These are phyloP conservation scores for Yarrowia deformans DNA, from an alignment of 805 yeast species.

Conservation along the genomic window DNA sequence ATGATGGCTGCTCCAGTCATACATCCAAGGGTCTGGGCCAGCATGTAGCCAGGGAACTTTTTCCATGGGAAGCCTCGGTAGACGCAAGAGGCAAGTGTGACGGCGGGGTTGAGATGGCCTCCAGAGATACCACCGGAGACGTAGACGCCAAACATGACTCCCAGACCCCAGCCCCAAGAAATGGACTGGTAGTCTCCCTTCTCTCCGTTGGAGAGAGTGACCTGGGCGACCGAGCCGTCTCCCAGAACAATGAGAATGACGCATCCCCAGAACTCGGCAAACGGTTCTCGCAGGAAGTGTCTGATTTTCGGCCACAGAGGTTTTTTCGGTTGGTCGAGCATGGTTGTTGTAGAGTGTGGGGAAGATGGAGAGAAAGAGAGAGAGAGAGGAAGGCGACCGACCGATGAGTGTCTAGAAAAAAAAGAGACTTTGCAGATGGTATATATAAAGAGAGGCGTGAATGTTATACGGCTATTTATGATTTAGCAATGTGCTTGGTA, in stretches of 20 bases:
- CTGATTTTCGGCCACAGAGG: conserved; percentile 41
- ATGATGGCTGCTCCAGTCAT: conserved; percentile 58
- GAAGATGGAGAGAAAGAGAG: background rate
- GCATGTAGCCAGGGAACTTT: conserved; percentile 56
- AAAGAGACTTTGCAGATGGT: conserved; percentile 3
- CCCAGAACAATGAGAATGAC: conserved; percentile 58
- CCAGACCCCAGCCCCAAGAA: conserved; percentile 62
- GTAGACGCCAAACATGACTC: conserved; percentile 60
- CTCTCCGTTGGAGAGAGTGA: conserved; percentile 50
- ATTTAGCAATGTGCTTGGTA: conserved; percentile 1
- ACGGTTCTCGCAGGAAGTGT: conserved; percentile 54
- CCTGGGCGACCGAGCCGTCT: conserved; percentile 59
- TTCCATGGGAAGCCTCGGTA: conserved; percentile 62
- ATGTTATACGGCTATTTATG: conserved; percentile 18
- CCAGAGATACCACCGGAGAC: conserved; percentile 64
- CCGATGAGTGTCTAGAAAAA: background rate
- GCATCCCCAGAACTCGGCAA: conserved; percentile 63
- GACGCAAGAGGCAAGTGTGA: conserved; percentile 57
- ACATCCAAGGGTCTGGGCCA: conserved; percentile 60
- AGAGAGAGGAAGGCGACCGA: background rate
- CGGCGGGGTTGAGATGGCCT: conserved; percentile 64
- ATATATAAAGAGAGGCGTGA: conserved; percentile 9
- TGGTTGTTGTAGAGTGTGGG: background rate
- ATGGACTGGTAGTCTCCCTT: conserved; percentile 56
- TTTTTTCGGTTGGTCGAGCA: conserved; percentile 23